Percentiles rank a stretch among this genome's conserved stretches.
phyloP scores from a whole-genome alignment of 805 yeast genomes.

The Brettanomyces sp. region DNA sequence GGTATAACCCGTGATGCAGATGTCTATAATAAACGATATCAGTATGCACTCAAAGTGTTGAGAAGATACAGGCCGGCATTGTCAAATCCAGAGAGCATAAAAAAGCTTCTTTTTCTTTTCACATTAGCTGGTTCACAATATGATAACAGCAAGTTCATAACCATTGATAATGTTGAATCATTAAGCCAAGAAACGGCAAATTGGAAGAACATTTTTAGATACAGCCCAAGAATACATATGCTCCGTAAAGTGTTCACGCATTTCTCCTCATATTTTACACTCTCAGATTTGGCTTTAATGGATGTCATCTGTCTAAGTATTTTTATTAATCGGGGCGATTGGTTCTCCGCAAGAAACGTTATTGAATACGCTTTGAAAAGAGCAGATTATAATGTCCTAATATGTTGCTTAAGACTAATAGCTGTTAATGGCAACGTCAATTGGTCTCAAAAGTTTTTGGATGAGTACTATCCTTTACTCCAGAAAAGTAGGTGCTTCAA shows the following conservation, averaged over 20 bases:
- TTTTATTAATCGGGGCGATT: constrained; percentile 10
- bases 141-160: constrained; percentile 14
- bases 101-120: constrained; percentile 16
- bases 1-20: constrained; percentile 3
- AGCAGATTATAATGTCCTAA: constrained; percentile 7
- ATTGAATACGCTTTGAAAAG: constrained; percentile 7
- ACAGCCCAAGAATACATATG: constrained; percentile 4
- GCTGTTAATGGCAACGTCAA: constrained; percentile 6
- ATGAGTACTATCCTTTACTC: constrained; percentile 9
- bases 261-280: neutral
- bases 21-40: constrained; percentile 15
- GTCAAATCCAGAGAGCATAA: constrained; percentile 8
- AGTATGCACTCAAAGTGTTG: constrained; percentile 9
- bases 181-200: neutral
- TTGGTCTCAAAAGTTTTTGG: constrained; percentile 5
- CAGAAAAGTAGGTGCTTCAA: neutral
- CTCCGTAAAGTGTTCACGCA: constrained; percentile 3
- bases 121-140: constrained; percentile 21
- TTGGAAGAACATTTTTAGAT: neutral
- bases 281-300: constrained; percentile 1
- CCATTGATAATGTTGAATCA: constrained; percentile 6
- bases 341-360: constrained; percentile 6
- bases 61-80: constrained; percentile 15
- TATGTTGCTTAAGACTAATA: constrained; percentile 6
- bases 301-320: constrained; percentile 10